Evolutionary conservation across 2,329 filamentous ascomycete species (phyloP), one percentile per base, ranked within the genome.

Genomic region (Trichoderma polysporum): DNA sequence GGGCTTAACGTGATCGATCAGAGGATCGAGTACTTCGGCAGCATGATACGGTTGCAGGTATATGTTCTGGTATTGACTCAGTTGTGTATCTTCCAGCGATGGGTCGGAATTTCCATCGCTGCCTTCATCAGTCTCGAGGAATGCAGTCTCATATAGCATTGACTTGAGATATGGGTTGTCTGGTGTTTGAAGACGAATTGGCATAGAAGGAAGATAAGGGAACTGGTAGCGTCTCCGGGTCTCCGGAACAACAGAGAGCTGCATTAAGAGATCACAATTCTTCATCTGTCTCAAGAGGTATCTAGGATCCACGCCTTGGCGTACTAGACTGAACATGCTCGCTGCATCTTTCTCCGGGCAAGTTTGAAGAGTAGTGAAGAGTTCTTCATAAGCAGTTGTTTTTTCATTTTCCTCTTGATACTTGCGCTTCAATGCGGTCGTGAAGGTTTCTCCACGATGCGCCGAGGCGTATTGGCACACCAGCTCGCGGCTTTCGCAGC

Each of bases 201-300:
- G 78, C 69, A 71, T 77, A 6, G 74, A 70, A 7, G 69, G 25
- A 15, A 72, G 56, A 58, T 75, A 77, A 1, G 78, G 78, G 47
- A 80, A 79, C 62, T 76, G 73, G 62, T 76, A 79, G 35, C 76
- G 76, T 47, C 71, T 74, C 2, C 75, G 70, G 5, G 76, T 71
- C 66, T 79, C 77, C 7, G 78, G 77, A 0, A 70, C 64, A 8
- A 79, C 65, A 1, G 75, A 70, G 15, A 78, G 70, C 69, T 80
- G 76, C 2, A 79, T 68, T 15, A 79, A 72, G 17, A 78, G 67
- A 66, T 79, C 75, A 19, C 79, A 77, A 41, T 75, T 72, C 50
- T 71, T 72, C 63, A 79, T 73, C 50, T 76, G 75, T 22, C 73
- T 74, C 17, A 79, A 54, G 41, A 80, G 73, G 7, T 72, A 68